Conservation (phyloP, 306 rosid genomes). For the Trifolium dubium region DNA sequence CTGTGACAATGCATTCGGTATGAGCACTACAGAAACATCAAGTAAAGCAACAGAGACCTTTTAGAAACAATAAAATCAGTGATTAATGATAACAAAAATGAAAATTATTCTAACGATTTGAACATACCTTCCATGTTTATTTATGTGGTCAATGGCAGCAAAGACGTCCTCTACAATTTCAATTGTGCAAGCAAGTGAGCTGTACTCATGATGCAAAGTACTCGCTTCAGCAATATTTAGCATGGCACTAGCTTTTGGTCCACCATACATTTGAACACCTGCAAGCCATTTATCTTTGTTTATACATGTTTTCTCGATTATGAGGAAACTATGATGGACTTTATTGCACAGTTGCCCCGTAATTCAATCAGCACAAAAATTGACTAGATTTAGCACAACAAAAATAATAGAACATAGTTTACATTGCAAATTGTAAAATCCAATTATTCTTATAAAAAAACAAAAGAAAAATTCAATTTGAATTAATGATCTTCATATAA, state of each 20-base stretch:
- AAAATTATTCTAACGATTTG: conserved; percentile 6
- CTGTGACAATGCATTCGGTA: conserved; percentile 80
- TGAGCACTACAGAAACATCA: conserved; percentile 63
- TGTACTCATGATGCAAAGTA: conserved; percentile 74
- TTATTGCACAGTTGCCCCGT: conserved; percentile 3
- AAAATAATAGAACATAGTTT: not conserved
- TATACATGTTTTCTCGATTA: not conserved
- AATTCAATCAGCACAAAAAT: not conserved
- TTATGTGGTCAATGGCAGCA: conserved; percentile 81
- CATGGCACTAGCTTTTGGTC: conserved; percentile 68
- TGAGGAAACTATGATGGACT: conserved; percentile 5
- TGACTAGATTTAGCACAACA: conserved; percentile 18
- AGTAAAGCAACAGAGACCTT: not conserved
- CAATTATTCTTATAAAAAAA: conserved; percentile 2
- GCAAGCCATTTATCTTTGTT: conserved; percentile 29
- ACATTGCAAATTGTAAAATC: conserved; percentile 18
- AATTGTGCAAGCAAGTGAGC: conserved; percentile 76
- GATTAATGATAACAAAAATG: not conserved
- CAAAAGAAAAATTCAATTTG: conserved; percentile 22
- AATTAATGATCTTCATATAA: conserved; percentile 18
- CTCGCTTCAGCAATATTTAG: conserved; percentile 57
- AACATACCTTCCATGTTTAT: conserved; percentile 73
- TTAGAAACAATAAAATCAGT: conserved; percentile 1
- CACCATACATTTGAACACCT: conserved; percentile 82
- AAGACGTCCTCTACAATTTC: conserved; percentile 82